phyloP scores from a whole-genome alignment of 148 eudicot species.

The Oxyria digyna region DNA sequence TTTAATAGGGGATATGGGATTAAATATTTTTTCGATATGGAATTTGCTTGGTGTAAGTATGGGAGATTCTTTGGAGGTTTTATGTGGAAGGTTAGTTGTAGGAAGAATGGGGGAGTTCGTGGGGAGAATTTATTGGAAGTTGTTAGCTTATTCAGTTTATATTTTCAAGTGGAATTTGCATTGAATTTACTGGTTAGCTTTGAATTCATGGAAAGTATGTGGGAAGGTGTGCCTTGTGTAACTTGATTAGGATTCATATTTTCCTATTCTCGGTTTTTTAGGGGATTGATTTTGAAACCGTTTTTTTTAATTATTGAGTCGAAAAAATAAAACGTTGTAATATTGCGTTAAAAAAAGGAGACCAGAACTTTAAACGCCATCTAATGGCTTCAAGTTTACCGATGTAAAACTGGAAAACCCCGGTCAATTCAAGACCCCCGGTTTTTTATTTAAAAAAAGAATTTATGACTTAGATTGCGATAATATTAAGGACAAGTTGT shows the following conservation, averaged over 20 bases:
- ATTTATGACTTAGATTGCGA: too few relatives aligned
- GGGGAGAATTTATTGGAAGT: background rate
- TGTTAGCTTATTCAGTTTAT: background rate
- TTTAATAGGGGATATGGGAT: background rate
- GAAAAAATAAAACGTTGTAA: too few relatives aligned
- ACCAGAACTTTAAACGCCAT: too few relatives aligned
- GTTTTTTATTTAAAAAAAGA: too few relatives aligned
- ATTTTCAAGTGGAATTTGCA: background rate
- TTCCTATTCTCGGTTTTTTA: background rate
- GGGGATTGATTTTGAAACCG: too few relatives aligned
- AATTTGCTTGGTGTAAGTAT: background rate
- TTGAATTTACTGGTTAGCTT: background rate
- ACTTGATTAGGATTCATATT: background rate
- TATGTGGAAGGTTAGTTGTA: background rate
- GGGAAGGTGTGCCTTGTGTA: conserved; percentile 4
- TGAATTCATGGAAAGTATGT: background rate
- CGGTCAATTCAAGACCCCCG: too few relatives aligned
- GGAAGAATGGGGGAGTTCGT: background rate
- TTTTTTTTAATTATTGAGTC: too few relatives aligned
- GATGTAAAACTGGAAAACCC: too few relatives aligned
- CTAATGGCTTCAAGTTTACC: too few relatives aligned
- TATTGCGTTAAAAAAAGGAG: too few relatives aligned
- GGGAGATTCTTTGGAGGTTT: background rate
- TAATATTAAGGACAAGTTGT: too few relatives aligned
- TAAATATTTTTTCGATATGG: background rate